phyloP scores from a whole-genome alignment of 2,329 filamentous ascomycete species.

The Aspergillus novofumigatus region DNA sequence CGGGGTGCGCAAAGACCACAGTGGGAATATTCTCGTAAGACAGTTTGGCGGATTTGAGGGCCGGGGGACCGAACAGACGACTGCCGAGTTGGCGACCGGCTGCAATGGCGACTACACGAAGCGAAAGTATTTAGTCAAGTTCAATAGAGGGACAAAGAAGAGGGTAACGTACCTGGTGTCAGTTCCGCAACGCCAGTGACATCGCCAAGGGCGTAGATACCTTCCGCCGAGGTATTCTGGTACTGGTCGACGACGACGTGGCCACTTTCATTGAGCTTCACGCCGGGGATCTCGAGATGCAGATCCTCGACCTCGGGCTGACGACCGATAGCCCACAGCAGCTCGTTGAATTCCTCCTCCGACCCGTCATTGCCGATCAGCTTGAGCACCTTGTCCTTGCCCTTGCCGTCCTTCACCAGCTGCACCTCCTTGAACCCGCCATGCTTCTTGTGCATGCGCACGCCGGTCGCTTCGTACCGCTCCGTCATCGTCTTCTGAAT shows the following conservation, averaged over 20 bases:
- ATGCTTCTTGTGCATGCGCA: conserved; percentile 46
- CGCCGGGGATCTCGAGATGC: conserved; percentile 38
- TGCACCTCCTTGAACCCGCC: conserved; percentile 46
- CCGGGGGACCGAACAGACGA: conserved; percentile 47
- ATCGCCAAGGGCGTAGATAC: conserved; percentile 49
- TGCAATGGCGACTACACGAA: conserved; percentile 45
- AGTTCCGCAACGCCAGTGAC: conserved; percentile 50
- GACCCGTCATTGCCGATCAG: conserved; percentile 41
- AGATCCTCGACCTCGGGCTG: conserved; percentile 43
- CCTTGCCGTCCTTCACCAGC: conserved; percentile 43
- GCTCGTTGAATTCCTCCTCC: conserved; percentile 45
- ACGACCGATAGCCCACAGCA: conserved; percentile 50
- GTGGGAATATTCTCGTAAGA: conserved; percentile 50
- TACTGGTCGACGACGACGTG: conserved; percentile 47
- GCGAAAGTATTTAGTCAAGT: neutral
- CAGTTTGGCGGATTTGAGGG: conserved; percentile 42
- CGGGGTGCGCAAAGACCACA: conserved; percentile 51
- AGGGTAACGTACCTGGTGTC: conserved; percentile 41
- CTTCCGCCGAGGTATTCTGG: conserved; percentile 46
- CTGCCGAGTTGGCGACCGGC: conserved; percentile 48
- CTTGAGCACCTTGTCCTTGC: conserved; percentile 45
- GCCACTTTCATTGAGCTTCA: conserved; percentile 38
- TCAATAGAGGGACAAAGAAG: neutral
- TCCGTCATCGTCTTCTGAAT: conserved; percentile 50
- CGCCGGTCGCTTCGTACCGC: conserved; percentile 47